Evolutionary conservation across 352 stramenopile species (phyloP).

Genomic region (Pythium chondricola): DNA sequence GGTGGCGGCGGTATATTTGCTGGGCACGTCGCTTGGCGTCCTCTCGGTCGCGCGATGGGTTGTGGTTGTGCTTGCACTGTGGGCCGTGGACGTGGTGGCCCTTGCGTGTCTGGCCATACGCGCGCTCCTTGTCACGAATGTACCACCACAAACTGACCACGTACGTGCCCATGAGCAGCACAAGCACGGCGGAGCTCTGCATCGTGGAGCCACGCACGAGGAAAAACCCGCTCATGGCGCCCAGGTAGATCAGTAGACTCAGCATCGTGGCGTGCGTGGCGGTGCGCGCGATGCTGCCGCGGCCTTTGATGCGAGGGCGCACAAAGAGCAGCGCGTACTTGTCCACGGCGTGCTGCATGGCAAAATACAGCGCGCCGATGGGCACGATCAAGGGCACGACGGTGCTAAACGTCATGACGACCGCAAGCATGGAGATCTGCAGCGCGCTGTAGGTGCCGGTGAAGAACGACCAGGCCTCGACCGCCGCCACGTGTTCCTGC

Average conservation of each 20-base stretch:
- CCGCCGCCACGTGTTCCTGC: conserved; percentile 56
- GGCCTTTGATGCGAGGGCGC: conserved; percentile 77
- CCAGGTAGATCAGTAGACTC: conserved; percentile 75
- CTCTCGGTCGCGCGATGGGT: background rate
- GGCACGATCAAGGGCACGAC: conserved; percentile 81
- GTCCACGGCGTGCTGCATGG: conserved; percentile 79
- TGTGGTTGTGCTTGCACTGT: conserved; percentile 30
- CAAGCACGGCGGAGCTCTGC: conserved; percentile 62
- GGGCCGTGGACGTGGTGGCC: conserved; percentile 26
- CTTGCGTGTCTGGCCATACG: conserved; percentile 35
- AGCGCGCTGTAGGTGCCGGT: conserved; percentile 77
- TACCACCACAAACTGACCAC: conserved; percentile 78
- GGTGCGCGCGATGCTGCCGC: conserved; percentile 74
- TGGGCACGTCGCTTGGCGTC: background rate
- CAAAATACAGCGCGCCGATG: conserved; percentile 76
- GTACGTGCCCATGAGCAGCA: conserved; percentile 79
- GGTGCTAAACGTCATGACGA: conserved; percentile 82
- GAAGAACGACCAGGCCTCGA: conserved; percentile 78
- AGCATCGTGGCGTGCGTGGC: conserved; percentile 76
- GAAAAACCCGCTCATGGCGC: conserved; percentile 81
- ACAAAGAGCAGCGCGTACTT: conserved; percentile 82
- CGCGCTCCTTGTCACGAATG: conserved; percentile 80
- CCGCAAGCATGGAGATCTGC: conserved; percentile 78
- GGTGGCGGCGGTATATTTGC: no score
- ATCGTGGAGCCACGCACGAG: conserved; percentile 69